Conservation (phyloP, 1,139 yeast species). For the Pichia sp. region DNA sequence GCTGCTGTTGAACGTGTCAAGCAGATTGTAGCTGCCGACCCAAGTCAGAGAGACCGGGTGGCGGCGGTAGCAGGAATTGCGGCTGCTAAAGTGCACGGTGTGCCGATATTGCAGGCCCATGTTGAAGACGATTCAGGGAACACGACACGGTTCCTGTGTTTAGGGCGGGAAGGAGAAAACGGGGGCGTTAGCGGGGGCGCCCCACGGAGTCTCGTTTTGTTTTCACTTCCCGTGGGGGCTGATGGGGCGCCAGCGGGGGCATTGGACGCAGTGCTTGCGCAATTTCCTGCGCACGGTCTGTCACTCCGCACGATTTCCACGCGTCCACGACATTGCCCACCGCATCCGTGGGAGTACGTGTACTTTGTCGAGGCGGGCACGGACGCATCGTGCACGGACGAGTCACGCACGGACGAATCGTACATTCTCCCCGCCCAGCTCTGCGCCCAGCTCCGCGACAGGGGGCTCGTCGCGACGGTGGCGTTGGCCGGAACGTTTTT, state of each 20-base stretch:
- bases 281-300: constrained; percentile 51
- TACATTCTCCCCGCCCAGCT: too few species aligned
- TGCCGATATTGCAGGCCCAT: constrained; percentile 49
- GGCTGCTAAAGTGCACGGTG: constrained; percentile 58
- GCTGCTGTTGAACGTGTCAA: constrained; percentile 59
- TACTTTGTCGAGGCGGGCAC: constrained; percentile 80
- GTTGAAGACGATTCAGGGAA: constrained; percentile 71
- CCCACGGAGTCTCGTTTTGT: neutral
- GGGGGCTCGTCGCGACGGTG: too few species aligned
- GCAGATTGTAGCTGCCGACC: too few species aligned
- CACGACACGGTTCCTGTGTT: constrained; percentile 76
- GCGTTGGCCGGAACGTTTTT: too few species aligned
- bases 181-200: neutral
- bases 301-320: constrained; percentile 70
- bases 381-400: too few species aligned
- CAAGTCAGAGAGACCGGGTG: constrained; percentile 22
- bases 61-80: constrained; percentile 57
- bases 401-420: too few species aligned
- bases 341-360: constrained; percentile 89
- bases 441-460: too few species aligned
- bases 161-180: constrained; percentile 34
- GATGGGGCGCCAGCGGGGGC: too few species aligned
- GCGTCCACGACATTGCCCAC: constrained; percentile 57
- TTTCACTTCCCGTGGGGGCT: neutral
- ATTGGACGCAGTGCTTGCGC: constrained; percentile 56